Evolutionary conservation across 2,329 filamentous ascomycete genomes (phyloP).

Genomic region (Penicillium frequentans): DNA sequence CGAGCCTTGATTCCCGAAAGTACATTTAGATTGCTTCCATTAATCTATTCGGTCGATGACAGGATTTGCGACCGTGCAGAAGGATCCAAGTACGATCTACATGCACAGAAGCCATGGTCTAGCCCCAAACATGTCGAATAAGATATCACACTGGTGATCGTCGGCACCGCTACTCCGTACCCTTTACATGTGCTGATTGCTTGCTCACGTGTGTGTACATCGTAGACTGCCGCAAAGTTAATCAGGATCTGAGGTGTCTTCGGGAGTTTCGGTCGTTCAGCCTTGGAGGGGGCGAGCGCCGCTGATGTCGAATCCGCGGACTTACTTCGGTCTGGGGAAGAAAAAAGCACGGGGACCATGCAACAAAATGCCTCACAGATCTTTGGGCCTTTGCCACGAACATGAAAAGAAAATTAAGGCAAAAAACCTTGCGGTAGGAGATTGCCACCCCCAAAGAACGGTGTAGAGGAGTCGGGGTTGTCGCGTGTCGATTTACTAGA

Average conservation of each 20-base stretch:
- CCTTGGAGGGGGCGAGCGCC: conserved; percentile 9
- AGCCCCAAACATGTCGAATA: neutral
- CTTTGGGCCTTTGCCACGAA: neutral
- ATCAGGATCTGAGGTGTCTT: neutral
- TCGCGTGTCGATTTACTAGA: neutral
- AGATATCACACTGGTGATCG: neutral
- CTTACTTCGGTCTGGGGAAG: conserved; percentile 9
- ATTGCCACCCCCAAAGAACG: neutral
- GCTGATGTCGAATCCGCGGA: conserved; percentile 18
- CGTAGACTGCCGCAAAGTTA: neutral
- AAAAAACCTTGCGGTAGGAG: neutral
- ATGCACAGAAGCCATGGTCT: neutral
- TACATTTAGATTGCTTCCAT: neutral
- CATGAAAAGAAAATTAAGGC: neutral
- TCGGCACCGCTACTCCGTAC: neutral
- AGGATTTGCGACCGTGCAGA: conserved; percentile 1
- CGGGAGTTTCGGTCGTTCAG: conserved; percentile 11
- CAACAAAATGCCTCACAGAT: conserved; percentile 19
- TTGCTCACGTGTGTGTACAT: neutral
- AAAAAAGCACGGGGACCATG: conserved; percentile 5
- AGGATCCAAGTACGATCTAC: neutral
- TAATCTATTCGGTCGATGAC: neutral
- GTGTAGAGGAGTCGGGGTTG: neutral
- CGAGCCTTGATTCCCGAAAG: neutral
- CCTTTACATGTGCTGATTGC: neutral